Conservation (phyloP, 305 asterid species). For the Salvia sclarea region DNA sequence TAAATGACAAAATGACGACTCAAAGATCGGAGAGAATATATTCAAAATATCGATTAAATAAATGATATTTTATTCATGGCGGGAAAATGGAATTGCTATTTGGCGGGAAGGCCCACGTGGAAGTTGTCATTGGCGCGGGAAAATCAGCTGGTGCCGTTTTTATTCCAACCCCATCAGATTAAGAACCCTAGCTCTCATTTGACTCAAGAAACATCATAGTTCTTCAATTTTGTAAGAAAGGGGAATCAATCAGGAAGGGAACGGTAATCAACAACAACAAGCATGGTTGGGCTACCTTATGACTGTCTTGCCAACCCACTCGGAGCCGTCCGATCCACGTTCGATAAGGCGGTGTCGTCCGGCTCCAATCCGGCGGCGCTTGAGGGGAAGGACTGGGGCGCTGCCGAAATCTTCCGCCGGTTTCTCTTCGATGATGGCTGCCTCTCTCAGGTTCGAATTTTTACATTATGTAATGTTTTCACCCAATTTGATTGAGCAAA, state of each 20-base stretch:
- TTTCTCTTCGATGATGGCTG: constrained; percentile 69
- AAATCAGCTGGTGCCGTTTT: constrained; percentile 14
- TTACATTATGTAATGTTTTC: constrained; percentile 4
- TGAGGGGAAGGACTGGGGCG: constrained; percentile 87
- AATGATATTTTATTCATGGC: not conserved
- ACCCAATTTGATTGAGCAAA: not conserved
- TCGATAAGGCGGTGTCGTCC: constrained; percentile 68
- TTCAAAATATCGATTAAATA: too few relatives aligned
- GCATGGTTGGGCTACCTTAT: constrained; percentile 86
- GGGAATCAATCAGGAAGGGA: not conserved
- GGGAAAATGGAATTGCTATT: constrained; percentile 1
- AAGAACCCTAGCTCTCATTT: constrained; percentile 29
- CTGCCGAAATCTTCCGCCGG: constrained; percentile 63
- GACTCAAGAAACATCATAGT: not conserved
- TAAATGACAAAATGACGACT: too few relatives aligned
- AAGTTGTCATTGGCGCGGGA: constrained; percentile 22
- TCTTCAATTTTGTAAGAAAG: not conserved
- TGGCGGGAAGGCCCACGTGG: constrained; percentile 26
- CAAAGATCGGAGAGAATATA: too few relatives aligned
- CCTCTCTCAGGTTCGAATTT: constrained; percentile 59
- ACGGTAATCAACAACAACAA: constrained; percentile 27
- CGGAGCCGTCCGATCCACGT: constrained; percentile 85
- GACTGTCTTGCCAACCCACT: constrained; percentile 87
- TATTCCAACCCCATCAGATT: not conserved
- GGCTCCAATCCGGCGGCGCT: constrained; percentile 48